Evolutionary conservation across 2,329 filamentous ascomycete genomes (phyloP).

Genomic region (Pseudogymnoascus sp.): DNA sequence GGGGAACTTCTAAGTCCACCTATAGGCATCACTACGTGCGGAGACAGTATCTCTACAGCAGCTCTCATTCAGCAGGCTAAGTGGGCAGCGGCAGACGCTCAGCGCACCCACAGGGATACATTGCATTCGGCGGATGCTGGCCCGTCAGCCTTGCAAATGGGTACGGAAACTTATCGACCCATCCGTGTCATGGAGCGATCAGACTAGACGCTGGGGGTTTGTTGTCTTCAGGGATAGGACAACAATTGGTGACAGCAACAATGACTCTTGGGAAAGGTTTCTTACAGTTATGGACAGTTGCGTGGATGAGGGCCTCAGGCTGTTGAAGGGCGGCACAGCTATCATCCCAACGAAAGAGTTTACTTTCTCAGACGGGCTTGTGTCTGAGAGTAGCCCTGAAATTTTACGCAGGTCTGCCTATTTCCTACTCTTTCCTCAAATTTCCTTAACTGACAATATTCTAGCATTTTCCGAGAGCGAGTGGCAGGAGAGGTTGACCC

Average conservation of each 20-base stretch:
- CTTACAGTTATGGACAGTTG: neutral
- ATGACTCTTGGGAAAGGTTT: neutral
- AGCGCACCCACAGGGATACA: too few species aligned
- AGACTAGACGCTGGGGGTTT: neutral
- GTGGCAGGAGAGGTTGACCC: neutral
- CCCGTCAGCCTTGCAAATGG: neutral
- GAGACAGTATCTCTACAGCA: too few species aligned
- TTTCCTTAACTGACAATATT: neutral
- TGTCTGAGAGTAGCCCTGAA: neutral
- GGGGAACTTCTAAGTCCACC: too few species aligned
- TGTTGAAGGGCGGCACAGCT: neutral
- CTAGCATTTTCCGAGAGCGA: neutral
- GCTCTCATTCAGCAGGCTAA: too few species aligned
- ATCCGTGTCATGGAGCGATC: neutral
- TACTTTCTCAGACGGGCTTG: neutral
- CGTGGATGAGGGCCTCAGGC: neutral
- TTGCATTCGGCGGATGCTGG: too few species aligned
- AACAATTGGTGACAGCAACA: neutral
- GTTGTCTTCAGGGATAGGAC: neutral
- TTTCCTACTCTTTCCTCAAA: neutral
- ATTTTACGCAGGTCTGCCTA: neutral
- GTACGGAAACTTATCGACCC: slow-evolving; percentile 1
- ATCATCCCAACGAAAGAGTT: neutral
- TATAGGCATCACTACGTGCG: too few species aligned
- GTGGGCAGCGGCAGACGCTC: too few species aligned